A percentile compares a stretch with the other conserved stretches of the same genome.
phyloP scores from a whole-genome alignment of 352 stramenopile genomes.

The Globisporangium recalcitrans region DNA sequence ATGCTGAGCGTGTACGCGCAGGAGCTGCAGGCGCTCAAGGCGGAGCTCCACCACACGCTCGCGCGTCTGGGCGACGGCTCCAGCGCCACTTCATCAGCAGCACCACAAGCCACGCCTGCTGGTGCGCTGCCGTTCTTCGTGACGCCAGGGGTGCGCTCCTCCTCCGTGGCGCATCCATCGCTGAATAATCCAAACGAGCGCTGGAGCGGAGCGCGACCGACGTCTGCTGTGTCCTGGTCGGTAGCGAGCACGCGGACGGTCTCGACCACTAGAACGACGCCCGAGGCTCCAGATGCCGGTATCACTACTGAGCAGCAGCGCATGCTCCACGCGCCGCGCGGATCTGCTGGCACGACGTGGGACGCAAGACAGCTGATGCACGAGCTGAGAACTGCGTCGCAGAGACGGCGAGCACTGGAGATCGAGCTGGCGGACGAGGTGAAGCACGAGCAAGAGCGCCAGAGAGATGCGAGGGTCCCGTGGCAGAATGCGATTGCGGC shows the following conservation, averaged over 20 bases:
- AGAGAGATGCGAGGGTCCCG: slow-evolving; percentile 3
- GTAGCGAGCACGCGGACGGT: slow-evolving; percentile 12
- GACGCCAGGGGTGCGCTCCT: background rate
- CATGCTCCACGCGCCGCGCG: background rate
- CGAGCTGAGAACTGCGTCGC: slow-evolving; percentile 34
- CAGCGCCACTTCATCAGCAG: background rate
- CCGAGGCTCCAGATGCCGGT: background rate
- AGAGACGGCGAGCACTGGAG: slow-evolving; percentile 29
- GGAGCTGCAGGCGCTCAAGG: slow-evolving; percentile 58
- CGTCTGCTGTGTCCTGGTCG: slow-evolving; percentile 3
- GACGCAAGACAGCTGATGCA: slow-evolving; percentile 26
- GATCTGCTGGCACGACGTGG: slow-evolving; percentile 5
- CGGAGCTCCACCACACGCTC: slow-evolving; percentile 50
- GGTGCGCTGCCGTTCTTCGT: background rate
- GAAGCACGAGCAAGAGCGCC: slow-evolving; percentile 18
- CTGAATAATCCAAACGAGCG: background rate
- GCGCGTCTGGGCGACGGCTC: slow-evolving; percentile 25
- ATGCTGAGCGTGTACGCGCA: slow-evolving; percentile 24
- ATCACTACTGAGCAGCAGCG: background rate
- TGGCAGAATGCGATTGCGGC: slow-evolving; percentile 35
- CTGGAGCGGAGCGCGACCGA: background rate
- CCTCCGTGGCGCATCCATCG: background rate
- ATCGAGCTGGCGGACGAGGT: slow-evolving; percentile 32
- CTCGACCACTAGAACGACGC: slow-evolving; percentile 1
- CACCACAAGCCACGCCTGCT: background rate